These are phyloP conservation scores for Pisolithus sp. DNA, from an alignment of 768 basidiomycete genomes.

Conservation along the genomic window DNA sequence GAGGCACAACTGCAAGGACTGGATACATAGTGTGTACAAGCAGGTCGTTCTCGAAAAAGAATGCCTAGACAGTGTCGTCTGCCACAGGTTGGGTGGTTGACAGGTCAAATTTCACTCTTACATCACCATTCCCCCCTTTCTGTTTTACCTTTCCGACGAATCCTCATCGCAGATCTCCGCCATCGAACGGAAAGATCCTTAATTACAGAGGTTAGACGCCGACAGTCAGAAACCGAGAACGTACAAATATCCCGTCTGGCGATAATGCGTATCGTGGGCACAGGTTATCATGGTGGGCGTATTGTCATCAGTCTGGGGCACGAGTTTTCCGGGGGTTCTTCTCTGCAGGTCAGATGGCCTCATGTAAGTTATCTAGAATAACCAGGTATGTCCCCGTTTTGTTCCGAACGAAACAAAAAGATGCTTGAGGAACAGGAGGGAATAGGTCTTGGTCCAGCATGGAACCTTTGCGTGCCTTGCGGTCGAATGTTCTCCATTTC, in stretches of 20 bases:
- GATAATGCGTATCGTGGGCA: constrained; percentile 16
- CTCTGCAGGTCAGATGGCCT: constrained; percentile 5
- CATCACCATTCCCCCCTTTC: constrained; percentile 21
- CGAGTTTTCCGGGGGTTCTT: constrained; percentile 9
- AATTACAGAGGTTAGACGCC: constrained; percentile 1
- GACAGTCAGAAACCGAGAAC: background rate
- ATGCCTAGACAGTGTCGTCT: too few relatives aligned
- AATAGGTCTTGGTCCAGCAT: background rate
- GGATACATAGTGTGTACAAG: background rate
- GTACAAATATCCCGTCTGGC: constrained; percentile 1
- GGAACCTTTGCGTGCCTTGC: background rate
- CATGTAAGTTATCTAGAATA: background rate
- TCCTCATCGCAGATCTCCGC: constrained; percentile 13
- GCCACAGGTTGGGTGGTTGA: background rate
- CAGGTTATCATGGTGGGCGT: background rate
- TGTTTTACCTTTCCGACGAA: constrained; percentile 14
- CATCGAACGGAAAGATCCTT: constrained; percentile 24
- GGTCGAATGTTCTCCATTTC: background rate
- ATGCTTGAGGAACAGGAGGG: background rate
- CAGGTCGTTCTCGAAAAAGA: background rate
- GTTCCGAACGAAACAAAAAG: background rate
- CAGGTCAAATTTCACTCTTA: constrained; percentile 25
- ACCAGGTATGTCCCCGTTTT: background rate
- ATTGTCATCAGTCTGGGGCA: constrained; percentile 10
- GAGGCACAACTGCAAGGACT: background rate